A percentile compares a stretch with the other conserved stretches of the same genome.
These are phyloP conservation scores for Adenanthera pavonina DNA, from an alignment of 306 rosid species.

Conservation along the genomic window DNA sequence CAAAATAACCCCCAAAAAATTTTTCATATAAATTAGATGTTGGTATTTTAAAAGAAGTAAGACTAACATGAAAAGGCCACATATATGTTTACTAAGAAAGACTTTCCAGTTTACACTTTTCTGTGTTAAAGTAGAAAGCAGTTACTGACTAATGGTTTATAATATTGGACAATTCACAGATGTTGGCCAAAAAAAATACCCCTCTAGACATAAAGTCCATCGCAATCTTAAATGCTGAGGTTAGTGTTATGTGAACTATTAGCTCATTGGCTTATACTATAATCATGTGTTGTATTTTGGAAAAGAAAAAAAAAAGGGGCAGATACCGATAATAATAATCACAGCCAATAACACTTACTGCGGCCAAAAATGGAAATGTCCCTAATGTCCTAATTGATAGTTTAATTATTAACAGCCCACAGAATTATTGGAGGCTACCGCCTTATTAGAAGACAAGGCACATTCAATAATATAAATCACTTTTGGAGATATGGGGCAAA, in stretches of 20 bases:
- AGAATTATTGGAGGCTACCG: background rate
- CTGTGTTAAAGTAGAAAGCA: too few relatives aligned
- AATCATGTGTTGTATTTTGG: background rate
- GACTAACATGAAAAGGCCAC: too few relatives aligned
- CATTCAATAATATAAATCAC: conserved; percentile 10
- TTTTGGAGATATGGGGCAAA: conserved; percentile 70
- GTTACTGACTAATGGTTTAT: too few relatives aligned
- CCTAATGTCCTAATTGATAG: background rate
- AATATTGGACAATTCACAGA: too few relatives aligned
- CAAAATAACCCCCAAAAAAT: too few relatives aligned
- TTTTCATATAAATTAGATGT: too few relatives aligned
- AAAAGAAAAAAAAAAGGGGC: background rate
- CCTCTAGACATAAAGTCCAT: too few relatives aligned
- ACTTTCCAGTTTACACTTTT: too few relatives aligned
- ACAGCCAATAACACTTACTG: background rate
- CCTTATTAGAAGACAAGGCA: conserved; percentile 4
- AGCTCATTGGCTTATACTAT: background rate
- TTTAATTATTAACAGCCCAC: background rate
- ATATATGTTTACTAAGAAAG: too few relatives aligned
- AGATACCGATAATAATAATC: background rate
- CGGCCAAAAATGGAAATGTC: background rate
- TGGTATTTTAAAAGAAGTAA: too few relatives aligned
- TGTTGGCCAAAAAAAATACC: too few relatives aligned
- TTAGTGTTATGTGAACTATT: background rate
- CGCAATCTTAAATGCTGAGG: background rate